Conservation (phyloP, 768 basidiomycete species). For the Naematelia aurantialba region DNA sequence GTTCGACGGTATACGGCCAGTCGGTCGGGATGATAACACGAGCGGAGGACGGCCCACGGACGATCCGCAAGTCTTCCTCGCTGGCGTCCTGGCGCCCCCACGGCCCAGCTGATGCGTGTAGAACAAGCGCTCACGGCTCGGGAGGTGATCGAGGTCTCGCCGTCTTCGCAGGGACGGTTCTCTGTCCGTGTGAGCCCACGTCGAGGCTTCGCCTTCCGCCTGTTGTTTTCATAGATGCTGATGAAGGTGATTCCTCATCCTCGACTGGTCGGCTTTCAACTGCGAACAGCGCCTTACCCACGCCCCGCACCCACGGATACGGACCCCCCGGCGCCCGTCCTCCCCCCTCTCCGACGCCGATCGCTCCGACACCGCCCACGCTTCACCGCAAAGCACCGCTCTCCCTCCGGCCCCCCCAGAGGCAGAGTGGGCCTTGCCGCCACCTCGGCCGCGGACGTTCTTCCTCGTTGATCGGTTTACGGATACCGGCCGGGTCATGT, state of each 20-base stretch:
- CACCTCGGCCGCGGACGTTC: conserved; percentile 25
- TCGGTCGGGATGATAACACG: conserved; percentile 26
- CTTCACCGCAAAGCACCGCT: not conserved
- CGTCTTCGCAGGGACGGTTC: conserved; percentile 18
- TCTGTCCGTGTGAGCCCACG: conserved; percentile 12
- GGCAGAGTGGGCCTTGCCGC: not conserved
- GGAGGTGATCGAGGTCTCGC: conserved; percentile 34
- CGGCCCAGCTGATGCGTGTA: conserved; percentile 12
- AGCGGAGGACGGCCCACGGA: conserved; percentile 30
- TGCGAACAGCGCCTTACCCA: not conserved
- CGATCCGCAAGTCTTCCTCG: conserved; percentile 24
- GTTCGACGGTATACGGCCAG: conserved; percentile 33
- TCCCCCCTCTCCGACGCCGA: not conserved
- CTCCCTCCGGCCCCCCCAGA: not conserved
- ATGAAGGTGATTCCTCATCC: conserved; percentile 1
- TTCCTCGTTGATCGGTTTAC: conserved; percentile 45
- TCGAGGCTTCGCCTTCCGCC: not conserved
- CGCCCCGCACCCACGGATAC: not conserved
- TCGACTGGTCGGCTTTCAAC: not conserved
- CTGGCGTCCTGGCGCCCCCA: not conserved
- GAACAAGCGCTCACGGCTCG: conserved; percentile 39
- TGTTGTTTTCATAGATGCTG: not conserved
- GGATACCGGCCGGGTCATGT: conserved; percentile 30
- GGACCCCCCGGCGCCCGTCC: not conserved
- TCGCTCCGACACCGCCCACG: not conserved